phyloP scores from a whole-genome alignment of 257 asterid genomes.

The Petrea volubilis region DNA sequence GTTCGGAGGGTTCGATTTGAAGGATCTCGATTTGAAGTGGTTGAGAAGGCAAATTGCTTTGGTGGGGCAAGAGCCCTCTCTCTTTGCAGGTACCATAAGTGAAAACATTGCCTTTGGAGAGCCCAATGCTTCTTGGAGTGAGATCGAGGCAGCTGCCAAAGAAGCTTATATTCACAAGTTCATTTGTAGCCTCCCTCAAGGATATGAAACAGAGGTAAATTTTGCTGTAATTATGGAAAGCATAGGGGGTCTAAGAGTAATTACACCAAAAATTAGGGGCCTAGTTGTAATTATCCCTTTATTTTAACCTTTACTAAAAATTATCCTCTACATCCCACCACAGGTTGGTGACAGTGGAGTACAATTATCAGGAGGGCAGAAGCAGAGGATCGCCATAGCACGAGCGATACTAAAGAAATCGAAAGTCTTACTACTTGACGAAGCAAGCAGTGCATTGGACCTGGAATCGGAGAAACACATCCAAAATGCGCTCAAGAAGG shows the following conservation, averaged over 20 bases:
- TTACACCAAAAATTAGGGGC: too few relatives aligned
- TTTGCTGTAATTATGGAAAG: too few relatives aligned
- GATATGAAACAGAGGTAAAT: slow-evolving; percentile 83
- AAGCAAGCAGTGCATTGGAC: slow-evolving; percentile 90
- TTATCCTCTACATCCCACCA: background rate
- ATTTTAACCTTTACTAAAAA: background rate
- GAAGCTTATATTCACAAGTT: slow-evolving; percentile 80
- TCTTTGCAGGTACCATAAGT: slow-evolving; percentile 77
- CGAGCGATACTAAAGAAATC: slow-evolving; percentile 75
- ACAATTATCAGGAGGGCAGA: slow-evolving; percentile 87
- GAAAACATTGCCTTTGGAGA: slow-evolving; percentile 77
- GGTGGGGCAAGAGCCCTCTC: slow-evolving; percentile 83
- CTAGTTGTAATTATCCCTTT: too few relatives aligned
- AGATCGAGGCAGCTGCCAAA: slow-evolving; percentile 78
- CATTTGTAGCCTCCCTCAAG: slow-evolving; percentile 79
- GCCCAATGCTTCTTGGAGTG: slow-evolving; percentile 68
- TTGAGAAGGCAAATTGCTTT: slow-evolving; percentile 70
- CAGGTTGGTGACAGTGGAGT: slow-evolving; percentile 86
- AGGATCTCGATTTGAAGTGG: slow-evolving; percentile 67
- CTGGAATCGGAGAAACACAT: slow-evolving; percentile 79
- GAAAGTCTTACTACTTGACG: slow-evolving; percentile 63
- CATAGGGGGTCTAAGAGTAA: too few relatives aligned
- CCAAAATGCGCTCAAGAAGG: slow-evolving; percentile 63
- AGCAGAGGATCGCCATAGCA: slow-evolving; percentile 89
- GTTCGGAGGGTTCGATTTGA: slow-evolving; percentile 66